Percentiles rank a stretch among this genome's conserved stretches.
Conservation (phyloP, 495 filamentous ascomycete genomes). For the Parachaetomium inaequale region DNA sequence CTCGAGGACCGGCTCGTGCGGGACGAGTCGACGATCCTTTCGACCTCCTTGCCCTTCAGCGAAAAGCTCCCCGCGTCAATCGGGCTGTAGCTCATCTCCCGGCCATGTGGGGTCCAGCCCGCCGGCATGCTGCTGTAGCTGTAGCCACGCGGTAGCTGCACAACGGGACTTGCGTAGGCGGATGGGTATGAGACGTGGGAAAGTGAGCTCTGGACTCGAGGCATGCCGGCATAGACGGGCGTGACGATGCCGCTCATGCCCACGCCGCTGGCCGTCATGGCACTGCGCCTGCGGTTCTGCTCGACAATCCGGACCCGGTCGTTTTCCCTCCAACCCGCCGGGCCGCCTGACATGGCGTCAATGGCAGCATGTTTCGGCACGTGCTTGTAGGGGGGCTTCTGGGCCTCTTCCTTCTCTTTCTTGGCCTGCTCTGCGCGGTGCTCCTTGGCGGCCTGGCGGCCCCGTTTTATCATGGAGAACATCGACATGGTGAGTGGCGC, state of each 20-base stretch:
- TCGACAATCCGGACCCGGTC: slow-evolving; percentile 43
- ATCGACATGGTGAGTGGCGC: slow-evolving; percentile 45
- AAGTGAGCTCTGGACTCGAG: slow-evolving; percentile 43
- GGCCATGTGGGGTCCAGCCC: slow-evolving; percentile 25
- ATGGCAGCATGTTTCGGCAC: slow-evolving; percentile 55
- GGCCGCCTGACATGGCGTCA: slow-evolving; percentile 54
- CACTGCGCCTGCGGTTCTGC: slow-evolving; percentile 42
- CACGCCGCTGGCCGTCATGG: slow-evolving; percentile 34
- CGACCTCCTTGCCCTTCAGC: slow-evolving; percentile 36
- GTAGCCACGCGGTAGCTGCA: slow-evolving; percentile 40
- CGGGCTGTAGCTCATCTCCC: slow-evolving; percentile 25
- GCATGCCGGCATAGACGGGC: slow-evolving; percentile 31
- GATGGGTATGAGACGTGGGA: slow-evolving; percentile 44
- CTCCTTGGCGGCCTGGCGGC: slow-evolving; percentile 50
- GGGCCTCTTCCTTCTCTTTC: slow-evolving; percentile 38
- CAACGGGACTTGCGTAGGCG: slow-evolving; percentile 39
- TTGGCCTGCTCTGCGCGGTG: slow-evolving; percentile 43
- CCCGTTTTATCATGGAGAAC: slow-evolving; percentile 47
- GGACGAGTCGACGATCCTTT: slow-evolving; percentile 27
- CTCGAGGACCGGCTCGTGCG: slow-evolving; percentile 31
- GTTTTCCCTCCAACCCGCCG: slow-evolving; percentile 45
- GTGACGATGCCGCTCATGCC: slow-evolving; percentile 31
- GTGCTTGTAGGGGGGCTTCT: slow-evolving; percentile 50
- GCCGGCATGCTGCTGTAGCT: slow-evolving; percentile 40
- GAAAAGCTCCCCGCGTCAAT: slow-evolving; percentile 17